Evolutionary conservation across 306 rosid genomes (phyloP).

Genomic region (Purshia tridentata): DNA sequence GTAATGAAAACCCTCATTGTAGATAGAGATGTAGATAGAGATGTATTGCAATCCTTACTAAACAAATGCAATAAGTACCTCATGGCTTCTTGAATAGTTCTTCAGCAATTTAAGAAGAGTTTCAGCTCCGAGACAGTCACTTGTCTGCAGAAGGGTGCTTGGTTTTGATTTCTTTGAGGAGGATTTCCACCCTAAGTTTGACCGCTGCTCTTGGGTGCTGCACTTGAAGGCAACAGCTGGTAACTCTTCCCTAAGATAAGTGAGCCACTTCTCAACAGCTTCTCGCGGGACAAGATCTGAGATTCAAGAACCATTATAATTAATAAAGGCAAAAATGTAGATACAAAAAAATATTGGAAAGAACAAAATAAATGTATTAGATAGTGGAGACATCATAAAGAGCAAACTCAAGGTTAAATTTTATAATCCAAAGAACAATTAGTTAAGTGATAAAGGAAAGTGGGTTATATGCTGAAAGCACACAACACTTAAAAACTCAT

Average conservation of each 20-base stretch:
- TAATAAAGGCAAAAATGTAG: constrained; percentile 12
- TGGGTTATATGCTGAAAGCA: not conserved
- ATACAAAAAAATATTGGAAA: not conserved
- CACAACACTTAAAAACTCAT: too few species aligned
- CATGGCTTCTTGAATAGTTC: constrained; percentile 94
- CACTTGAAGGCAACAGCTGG: constrained; percentile 98
- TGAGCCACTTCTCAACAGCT: constrained; percentile 94
- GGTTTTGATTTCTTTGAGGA: constrained; percentile 66
- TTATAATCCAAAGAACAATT: not conserved
- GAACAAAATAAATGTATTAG: not conserved
- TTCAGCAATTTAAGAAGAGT: constrained; percentile 88
- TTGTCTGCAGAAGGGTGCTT: constrained; percentile 63
- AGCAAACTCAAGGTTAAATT: not conserved
- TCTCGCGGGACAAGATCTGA: constrained; percentile 96
- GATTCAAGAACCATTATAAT: constrained; percentile 20
- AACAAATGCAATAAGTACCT: constrained; percentile 42
- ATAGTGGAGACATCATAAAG: not conserved
- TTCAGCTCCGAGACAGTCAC: constrained; percentile 97
- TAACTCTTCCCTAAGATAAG: constrained; percentile 85
- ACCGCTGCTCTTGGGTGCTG: constrained; percentile 90
- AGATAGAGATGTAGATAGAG: not conserved
- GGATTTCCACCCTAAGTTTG: constrained; percentile 90
- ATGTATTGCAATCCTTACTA: not conserved
- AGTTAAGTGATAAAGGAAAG: not conserved
- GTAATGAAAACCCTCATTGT: not conserved